Percentiles rank a stretch among this genome's conserved stretches.
Conservation (phyloP, 352 stramenopile species). For the Phytophthora citricola region DNA sequence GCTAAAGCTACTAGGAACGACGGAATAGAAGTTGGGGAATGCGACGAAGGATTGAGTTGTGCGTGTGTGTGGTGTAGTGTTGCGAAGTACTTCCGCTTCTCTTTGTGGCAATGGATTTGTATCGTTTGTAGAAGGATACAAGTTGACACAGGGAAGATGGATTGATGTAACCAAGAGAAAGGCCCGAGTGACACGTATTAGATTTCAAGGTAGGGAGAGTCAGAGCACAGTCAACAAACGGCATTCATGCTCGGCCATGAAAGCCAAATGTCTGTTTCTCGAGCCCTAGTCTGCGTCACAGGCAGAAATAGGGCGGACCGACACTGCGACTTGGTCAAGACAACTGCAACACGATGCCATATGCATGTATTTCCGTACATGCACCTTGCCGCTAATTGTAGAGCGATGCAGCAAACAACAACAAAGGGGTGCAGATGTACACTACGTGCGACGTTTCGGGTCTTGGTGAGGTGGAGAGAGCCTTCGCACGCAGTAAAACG, state of each 20-base stretch:
- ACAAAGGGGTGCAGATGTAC: background rate
- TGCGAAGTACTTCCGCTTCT: conserved; percentile 15
- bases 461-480: conserved; percentile 3
- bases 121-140: background rate
- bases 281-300: conserved; percentile 11
- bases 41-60: background rate
- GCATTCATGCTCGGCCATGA: conserved; percentile 15
- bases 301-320: conserved; percentile 22
- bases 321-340: background rate
- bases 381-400: conserved; percentile 16
- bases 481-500: background rate
- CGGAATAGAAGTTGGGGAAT: conserved; percentile 10
- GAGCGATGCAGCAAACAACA: conserved; percentile 7
- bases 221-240: conserved; percentile 18
- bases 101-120: conserved; percentile 4
- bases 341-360: conserved; percentile 10
- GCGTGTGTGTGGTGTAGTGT: conserved; percentile 4
- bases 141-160: background rate
- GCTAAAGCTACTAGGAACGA: background rate
- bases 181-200: background rate
- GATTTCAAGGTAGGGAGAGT: conserved; percentile 11
- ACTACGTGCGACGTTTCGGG: conserved; percentile 8
- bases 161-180: background rate
- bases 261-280: conserved; percentile 9
- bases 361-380: no score